Evolutionary conservation across 805 yeast genomes (phyloP).

Genomic region (Wickerhamiella alocasiicola): DNA sequence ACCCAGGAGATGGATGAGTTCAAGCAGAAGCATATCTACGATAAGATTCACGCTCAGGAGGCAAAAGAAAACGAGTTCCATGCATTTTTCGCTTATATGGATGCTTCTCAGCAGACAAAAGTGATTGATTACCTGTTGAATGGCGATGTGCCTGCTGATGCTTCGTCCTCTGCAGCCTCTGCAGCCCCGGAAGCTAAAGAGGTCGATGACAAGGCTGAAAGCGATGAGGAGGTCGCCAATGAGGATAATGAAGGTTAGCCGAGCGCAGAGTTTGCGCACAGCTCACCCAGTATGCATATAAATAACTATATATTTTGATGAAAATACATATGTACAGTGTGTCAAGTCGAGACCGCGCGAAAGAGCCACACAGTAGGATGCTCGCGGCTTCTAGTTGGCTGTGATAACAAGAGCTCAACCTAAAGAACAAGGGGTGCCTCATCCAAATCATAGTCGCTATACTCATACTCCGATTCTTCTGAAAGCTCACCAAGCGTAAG

Average conservation of each 20-base stretch:
- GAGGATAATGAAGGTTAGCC: conserved; percentile 24
- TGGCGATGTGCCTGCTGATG: conserved; percentile 19
- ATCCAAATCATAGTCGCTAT: conserved; percentile 12
- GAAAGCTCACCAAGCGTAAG: conserved; percentile 10
- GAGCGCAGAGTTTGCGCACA: not conserved
- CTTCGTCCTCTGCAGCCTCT: conserved; percentile 27
- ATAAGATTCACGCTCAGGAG: conserved; percentile 85
- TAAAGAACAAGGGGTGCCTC: conserved; percentile 11
- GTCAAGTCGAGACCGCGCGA: too few relatives aligned
- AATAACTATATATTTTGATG: too few relatives aligned
- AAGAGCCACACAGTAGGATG: too few relatives aligned
- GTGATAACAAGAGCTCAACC: too few relatives aligned
- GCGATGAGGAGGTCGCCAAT: conserved; percentile 26
- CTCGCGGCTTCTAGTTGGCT: too few relatives aligned
- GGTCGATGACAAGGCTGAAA: not conserved
- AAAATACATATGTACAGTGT: too few relatives aligned
- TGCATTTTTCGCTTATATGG: conserved; percentile 85
- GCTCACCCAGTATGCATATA: not conserved
- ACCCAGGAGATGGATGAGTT: conserved; percentile 66
- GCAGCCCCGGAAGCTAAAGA: conserved; percentile 21
- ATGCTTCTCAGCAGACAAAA: conserved; percentile 58
- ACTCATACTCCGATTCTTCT: conserved; percentile 11
- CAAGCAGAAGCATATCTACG: conserved; percentile 80
- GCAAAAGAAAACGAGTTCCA: conserved; percentile 75
- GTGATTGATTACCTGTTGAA: conserved; percentile 43